Percentiles rank a stretch among this genome's conserved stretches.
Conservation (phyloP, 108 stramenopile species). For the Discostella pseudostelligera region DNA sequence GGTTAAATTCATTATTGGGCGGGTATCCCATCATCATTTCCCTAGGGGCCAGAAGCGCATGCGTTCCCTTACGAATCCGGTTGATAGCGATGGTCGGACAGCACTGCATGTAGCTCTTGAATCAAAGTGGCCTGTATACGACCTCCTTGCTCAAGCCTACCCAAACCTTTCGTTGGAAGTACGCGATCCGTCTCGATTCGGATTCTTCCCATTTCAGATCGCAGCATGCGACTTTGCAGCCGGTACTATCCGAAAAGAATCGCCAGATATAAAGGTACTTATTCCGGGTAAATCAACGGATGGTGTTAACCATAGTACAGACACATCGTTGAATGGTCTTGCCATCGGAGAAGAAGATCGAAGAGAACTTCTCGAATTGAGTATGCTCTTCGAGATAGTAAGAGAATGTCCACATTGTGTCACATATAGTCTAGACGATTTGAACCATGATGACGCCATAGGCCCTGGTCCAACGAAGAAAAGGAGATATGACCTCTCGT, state of each 20-base stretch:
- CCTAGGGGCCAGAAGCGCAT: neutral
- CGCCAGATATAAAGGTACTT: neutral
- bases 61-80: slow-evolving; percentile 11
- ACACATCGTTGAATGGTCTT: too few relatives aligned
- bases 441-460: too few relatives aligned
- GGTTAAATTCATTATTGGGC: slow-evolving; percentile 33
- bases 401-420: slow-evolving; percentile 37
- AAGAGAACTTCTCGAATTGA: slow-evolving; percentile 21
- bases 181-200: slow-evolving; percentile 32
- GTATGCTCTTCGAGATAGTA: slow-evolving; percentile 36
- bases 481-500: too few relatives aligned
- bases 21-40: slow-evolving; percentile 2
- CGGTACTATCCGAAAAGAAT: neutral
- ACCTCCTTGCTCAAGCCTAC: slow-evolving; percentile 22
- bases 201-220: slow-evolving; percentile 45
- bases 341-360: too few relatives aligned
- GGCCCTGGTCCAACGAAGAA: too few relatives aligned
- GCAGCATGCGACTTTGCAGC: slow-evolving; percentile 22
- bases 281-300: too few relatives aligned
- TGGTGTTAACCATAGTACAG: too few relatives aligned
- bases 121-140: slow-evolving; percentile 43
- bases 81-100: slow-evolving; percentile 23
- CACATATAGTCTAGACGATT: slow-evolving; percentile 6
- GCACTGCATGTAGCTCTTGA: slow-evolving; percentile 37
- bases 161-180: slow-evolving; percentile 26